Base-by-base conservation (phyloP, 1,139 yeast genomes). In the Lodderomyces pseudojiufengensis region DNA sequence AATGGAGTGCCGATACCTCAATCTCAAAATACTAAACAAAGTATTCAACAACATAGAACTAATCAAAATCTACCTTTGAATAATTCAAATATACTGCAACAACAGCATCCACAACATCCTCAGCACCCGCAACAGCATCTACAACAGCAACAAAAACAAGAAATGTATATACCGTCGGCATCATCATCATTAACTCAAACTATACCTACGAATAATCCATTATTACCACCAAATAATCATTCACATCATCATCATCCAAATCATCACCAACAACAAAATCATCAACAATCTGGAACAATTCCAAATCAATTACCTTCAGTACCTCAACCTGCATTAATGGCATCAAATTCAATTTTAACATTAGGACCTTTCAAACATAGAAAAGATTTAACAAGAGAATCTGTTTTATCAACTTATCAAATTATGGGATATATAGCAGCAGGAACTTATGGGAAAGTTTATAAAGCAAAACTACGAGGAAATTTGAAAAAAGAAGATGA, bases 361-460 rank as follows among this genome's bases (percentile, higher is more conserved):
- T 69, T 84, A 18, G 85, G 80, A 0, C 90, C 92, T 0, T 84
- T 82, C 54, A 73, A 78, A 42, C 75, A 74, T 38, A 73, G 97
- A 29, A 83, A 83, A 52, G 95, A 87, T 54, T 59, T 73, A 24
- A 64, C 77, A 3, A 63, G 95, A 38, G 73, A 76, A 29, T 79
- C 86, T 5, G 95, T 92, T 3, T 63, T 87, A 21, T 80, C 84
- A 32, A 83, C 83, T 47, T 92, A 90, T 58, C 90, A 84, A 44
- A 84, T 94, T 43, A 65, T 87, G 23, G 99, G 99, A 0, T 92
- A 92, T 59, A 94, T 92, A 43, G 98, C 98, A 0, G 96, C 98
- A 1, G 99, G 99, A 27, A 92, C 99, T 0, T 92, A 92, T 58
- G 99, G 99, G 38, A 80, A 94, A 46, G 99, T 92, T 21, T 94